These are phyloP conservation scores for Tetracentron sinense DNA, from an alignment of 164 flowering plant species.

Conservation along the genomic window DNA sequence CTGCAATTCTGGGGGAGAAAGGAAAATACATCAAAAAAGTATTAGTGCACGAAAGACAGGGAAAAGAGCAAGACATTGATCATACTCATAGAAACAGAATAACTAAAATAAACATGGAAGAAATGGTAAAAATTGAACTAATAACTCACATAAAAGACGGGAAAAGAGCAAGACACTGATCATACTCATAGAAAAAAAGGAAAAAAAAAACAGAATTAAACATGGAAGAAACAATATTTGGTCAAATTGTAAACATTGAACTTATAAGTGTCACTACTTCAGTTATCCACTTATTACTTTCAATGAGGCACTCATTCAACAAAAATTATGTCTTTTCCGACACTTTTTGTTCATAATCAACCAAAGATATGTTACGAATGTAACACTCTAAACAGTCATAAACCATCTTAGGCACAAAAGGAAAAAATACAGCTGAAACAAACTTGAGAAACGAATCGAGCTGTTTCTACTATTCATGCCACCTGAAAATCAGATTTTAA, in stretches of 20 bases:
- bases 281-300: too few species aligned
- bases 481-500: too few species aligned
- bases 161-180: neutral
- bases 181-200: neutral
- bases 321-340: too few species aligned
- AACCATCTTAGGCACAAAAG: too few species aligned
- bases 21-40: neutral
- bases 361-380: too few species aligned
- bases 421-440: too few species aligned
- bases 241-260: neutral
- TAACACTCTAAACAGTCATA: too few species aligned
- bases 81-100: neutral
- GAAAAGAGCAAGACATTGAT: neutral
- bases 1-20: conserved; percentile 52
- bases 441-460: too few species aligned
- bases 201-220: neutral
- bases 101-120: neutral
- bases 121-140: neutral
- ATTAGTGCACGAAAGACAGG: neutral
- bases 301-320: too few species aligned
- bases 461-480: too few species aligned
- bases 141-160: neutral
- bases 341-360: too few species aligned
- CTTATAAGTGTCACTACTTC: too few species aligned
- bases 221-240: neutral